Evolutionary conservation across 139 green algal genomes (phyloP), one percentile per base, ranked within the genome.

Genomic region (Pleodorina starrii): DNA sequence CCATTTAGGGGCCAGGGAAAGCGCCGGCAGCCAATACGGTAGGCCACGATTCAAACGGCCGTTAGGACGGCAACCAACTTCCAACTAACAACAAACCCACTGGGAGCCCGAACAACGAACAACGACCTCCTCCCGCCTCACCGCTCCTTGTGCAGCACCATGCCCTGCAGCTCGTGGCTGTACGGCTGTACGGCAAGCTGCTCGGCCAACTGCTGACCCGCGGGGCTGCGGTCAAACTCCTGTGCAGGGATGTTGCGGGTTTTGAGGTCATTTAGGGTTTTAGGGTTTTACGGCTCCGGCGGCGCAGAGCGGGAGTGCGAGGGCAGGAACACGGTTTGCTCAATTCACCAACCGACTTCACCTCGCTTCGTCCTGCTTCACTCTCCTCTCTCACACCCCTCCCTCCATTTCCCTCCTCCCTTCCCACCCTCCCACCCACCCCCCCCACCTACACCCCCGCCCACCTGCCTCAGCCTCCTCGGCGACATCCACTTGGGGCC

Each of bases 111-210:
- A n/a, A n/a, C n/a, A n/a, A n/a, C n/a, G n/a, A n/a, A n/a, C n/a
- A n/a, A n/a, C n/a, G n/a, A n/a, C n/a, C n/a, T n/a, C n/a, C n/a
- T n/a, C n/a, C n/a, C n/a, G n/a, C n/a, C 72, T 19, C 42, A 77
- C 83, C 0, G 1, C 17, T 74, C 60, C 43, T 89, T 73, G 87
- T 88, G 84, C 69, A 87, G 87, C 38, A 91, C 82, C 16, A 89
- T 50, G 40, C 44, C 23, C 80, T 91, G 88, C 44, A 84, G 63
- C 42, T 66, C 44, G 59, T 91, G 46, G 7, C 29, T 75, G 38
- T 85, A 90, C 51, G 72, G 80, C 32, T 4, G 57, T 40, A 1
- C 81, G 71, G 68, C 75, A 44, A 93, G 42, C 6, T 51, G 69
- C 9, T 29, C 46, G 17, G 63, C 71, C 36, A 82, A 60, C 19